phyloP scores from a whole-genome alignment of 1,284 basidiomycete genomes.

The Ceratobasidium sp. region DNA sequence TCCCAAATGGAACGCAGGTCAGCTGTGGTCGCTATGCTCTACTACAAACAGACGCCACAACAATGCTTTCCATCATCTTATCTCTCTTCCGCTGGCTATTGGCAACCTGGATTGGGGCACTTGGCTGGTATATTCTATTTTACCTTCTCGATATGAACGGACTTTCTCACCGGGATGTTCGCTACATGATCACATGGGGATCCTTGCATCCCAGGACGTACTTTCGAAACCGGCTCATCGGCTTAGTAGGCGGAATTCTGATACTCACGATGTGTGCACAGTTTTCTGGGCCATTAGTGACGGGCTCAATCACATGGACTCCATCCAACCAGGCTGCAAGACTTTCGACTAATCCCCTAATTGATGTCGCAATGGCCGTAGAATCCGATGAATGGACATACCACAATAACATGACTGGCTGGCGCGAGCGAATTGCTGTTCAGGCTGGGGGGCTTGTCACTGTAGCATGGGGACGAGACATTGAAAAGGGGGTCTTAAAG shows the following conservation, averaged over 20 bases:
- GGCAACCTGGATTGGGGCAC: background rate
- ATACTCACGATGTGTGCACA: background rate
- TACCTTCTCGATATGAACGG: background rate
- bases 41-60: background rate
- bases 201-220: background rate
- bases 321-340: background rate
- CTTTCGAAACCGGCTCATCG: background rate
- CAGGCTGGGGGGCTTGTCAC: background rate
- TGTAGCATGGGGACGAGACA: background rate
- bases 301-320: background rate
- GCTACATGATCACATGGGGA: background rate
- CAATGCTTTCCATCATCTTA: background rate
- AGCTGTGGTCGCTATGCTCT: background rate
- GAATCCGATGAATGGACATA: too few relatives aligned
- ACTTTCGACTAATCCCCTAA: background rate
- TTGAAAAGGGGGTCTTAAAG: background rate
- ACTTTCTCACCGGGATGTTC: background rate
- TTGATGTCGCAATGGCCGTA: too few relatives aligned
- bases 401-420: background rate
- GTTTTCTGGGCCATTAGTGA: background rate
- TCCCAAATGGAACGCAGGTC: background rate
- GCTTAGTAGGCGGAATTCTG: background rate
- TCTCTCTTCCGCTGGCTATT: background rate
- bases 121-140: background rate
- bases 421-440: background rate